Evolutionary conservation across 257 asterid species (phyloP).

Genomic region (Thymus quinquecostatus): DNA sequence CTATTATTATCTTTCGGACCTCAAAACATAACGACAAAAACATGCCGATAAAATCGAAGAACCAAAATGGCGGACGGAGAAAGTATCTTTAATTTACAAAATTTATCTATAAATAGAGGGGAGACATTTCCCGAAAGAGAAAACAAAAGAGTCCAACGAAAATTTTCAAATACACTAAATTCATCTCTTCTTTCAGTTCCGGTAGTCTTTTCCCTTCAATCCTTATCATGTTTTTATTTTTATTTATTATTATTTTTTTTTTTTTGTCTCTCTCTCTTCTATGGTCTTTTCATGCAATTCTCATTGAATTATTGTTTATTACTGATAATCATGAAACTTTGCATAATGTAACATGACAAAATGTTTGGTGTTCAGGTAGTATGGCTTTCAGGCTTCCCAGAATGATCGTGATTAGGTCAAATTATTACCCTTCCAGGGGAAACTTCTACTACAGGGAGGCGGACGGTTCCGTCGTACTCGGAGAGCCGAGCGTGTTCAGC

Average conservation of each 20-base stretch:
- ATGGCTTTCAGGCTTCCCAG: background rate
- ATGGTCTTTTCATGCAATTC: too few relatives aligned
- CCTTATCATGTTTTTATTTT: too few relatives aligned
- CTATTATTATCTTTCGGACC: too few relatives aligned
- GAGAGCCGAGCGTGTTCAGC: background rate
- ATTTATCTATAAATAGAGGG: background rate
- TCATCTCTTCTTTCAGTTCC: background rate
- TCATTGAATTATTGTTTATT: too few relatives aligned
- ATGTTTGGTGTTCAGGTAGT: too few relatives aligned
- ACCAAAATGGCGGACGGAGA: too few relatives aligned
- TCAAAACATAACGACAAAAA: too few relatives aligned
- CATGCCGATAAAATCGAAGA: too few relatives aligned
- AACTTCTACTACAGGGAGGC: background rate
- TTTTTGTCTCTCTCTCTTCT: too few relatives aligned
- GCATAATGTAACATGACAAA: too few relatives aligned
- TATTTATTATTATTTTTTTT: too few relatives aligned
- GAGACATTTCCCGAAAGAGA: background rate
- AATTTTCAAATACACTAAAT: background rate
- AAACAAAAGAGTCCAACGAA: background rate
- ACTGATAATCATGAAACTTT: too few relatives aligned
- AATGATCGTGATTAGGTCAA: background rate
- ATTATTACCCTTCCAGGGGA: rapidly evolving
- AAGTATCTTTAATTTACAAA: background rate
- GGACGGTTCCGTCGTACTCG: background rate
- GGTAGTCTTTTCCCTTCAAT: background rate